Conservation (phyloP, 83 land plant genomes). For the Larix sibirica region DNA sequence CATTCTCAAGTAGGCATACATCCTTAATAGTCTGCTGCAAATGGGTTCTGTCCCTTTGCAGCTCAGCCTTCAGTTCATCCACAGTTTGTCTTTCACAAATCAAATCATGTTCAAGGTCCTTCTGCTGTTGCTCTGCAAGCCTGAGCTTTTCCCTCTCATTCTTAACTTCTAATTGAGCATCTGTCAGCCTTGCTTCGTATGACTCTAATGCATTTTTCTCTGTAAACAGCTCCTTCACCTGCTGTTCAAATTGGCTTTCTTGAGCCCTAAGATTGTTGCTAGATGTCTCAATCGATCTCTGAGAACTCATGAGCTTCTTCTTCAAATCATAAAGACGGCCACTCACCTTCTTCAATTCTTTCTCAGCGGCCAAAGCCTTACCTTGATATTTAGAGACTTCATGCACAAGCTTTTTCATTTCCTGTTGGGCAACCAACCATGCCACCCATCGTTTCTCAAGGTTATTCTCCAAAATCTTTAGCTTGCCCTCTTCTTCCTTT, state of each 20-base stretch:
- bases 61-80: conserved; percentile 32
- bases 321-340: conserved; percentile 57
- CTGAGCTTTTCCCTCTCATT: conserved; percentile 52
- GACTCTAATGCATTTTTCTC: conserved; percentile 36
- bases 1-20: conserved; percentile 31
- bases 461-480: conserved; percentile 49
- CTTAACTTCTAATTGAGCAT: conserved; percentile 58
- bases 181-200: conserved; percentile 43
- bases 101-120: conserved; percentile 48
- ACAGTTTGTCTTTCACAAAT: conserved; percentile 35
- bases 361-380: conserved; percentile 28
- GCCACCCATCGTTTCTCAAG: conserved; percentile 52
- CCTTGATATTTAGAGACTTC: conserved; percentile 36
- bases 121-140: conserved; percentile 34
- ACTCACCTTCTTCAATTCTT: conserved; percentile 50
- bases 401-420: conserved; percentile 43
- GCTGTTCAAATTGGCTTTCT: conserved; percentile 40
- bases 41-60: conserved; percentile 44
- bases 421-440: conserved; percentile 55
- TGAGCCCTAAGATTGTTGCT: conserved; percentile 43
- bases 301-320: conserved; percentile 57
- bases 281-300: conserved; percentile 41
- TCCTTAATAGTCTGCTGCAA: conserved; percentile 40
- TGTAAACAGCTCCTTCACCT: conserved; percentile 47
- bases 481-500: conserved; percentile 45